Conservation (phyloP, 192 early-diverging fungal species). For the Linnemannia zychae region DNA sequence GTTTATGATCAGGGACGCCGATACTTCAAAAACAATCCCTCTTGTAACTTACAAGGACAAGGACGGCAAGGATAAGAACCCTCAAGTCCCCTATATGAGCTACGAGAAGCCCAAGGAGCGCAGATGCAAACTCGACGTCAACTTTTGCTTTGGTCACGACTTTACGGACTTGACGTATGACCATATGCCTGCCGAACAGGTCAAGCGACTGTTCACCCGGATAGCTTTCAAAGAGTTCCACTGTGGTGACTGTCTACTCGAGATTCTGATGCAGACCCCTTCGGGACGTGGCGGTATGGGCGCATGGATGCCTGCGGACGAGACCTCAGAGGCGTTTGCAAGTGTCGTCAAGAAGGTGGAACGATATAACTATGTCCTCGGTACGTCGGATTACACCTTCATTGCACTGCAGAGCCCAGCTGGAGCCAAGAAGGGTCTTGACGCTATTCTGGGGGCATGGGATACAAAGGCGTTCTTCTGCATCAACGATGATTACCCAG, state of each 20-base stretch:
- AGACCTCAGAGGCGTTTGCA: constrained; percentile 27
- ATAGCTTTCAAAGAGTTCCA: constrained; percentile 42
- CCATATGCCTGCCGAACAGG: background rate
- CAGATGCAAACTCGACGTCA: constrained; percentile 38
- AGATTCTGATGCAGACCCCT: constrained; percentile 47
- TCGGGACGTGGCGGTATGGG: constrained; percentile 18
- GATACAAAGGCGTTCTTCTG: constrained; percentile 40
- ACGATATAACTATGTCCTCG: constrained; percentile 44
- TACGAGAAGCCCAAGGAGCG: constrained; percentile 33
- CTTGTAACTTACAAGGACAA: background rate
- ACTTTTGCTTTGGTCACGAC: constrained; percentile 47
- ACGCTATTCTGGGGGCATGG: background rate
- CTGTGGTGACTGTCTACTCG: constrained; percentile 55
- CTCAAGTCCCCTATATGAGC: constrained; percentile 30
- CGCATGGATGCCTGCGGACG: constrained; percentile 35
- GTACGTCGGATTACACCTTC: constrained; percentile 50
- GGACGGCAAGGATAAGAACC: background rate
- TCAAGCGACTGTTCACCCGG: constrained; percentile 27
- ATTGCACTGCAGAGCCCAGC: constrained; percentile 21
- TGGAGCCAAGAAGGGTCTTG: constrained; percentile 12
- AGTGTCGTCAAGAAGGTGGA: constrained; percentile 4
- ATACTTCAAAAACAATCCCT: constrained; percentile 29
- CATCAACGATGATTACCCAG: constrained; percentile 48
- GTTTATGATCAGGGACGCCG: constrained; percentile 7
- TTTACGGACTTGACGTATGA: constrained; percentile 19